Percentiles rank a stretch among this genome's conserved stretches.
phyloP scores from a whole-genome alignment of 371 early-diverging fungal species.

The Apophysomyces trapeziformis region DNA sequence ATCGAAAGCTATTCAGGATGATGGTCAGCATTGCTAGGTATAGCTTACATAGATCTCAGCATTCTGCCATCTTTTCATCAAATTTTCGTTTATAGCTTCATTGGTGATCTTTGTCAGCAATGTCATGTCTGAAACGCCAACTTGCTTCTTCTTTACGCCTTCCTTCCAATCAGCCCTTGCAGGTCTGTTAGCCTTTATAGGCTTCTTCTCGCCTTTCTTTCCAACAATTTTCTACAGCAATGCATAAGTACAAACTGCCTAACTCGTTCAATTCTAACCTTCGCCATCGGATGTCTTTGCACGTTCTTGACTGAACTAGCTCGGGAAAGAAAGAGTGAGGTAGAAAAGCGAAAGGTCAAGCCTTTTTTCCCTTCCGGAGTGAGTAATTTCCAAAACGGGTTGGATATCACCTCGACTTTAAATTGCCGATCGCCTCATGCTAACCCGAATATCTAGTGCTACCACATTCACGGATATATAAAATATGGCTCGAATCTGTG shows the following conservation, averaged over 20 bases:
- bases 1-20: conserved; percentile 4
- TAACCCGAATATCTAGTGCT: too few species aligned
- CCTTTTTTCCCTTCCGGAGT: not conserved
- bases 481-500: too few species aligned
- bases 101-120: conserved; percentile 85
- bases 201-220: conserved; percentile 50
- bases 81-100: conserved; percentile 85
- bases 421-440: not conserved
- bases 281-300: not conserved
- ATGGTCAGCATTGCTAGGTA: not conserved
- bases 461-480: too few species aligned
- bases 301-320: not conserved
- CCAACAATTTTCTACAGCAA: conserved; percentile 36
- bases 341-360: not conserved
- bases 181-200: conserved; percentile 57
- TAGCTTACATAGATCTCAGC: conserved; percentile 80
- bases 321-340: not conserved
- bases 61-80: conserved; percentile 82
- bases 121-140: conserved; percentile 89
- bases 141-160: conserved; percentile 81
- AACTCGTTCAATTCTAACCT: not conserved
- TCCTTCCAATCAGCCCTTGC: conserved; percentile 86
- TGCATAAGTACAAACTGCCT: not conserved
- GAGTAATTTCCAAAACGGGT: not conserved
- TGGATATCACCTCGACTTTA: not conserved